A percentile compares a stretch with the other conserved stretches of the same genome.
Conservation (phyloP, 495 filamentous ascomycete genomes). For the Pyronema omphalodes region DNA sequence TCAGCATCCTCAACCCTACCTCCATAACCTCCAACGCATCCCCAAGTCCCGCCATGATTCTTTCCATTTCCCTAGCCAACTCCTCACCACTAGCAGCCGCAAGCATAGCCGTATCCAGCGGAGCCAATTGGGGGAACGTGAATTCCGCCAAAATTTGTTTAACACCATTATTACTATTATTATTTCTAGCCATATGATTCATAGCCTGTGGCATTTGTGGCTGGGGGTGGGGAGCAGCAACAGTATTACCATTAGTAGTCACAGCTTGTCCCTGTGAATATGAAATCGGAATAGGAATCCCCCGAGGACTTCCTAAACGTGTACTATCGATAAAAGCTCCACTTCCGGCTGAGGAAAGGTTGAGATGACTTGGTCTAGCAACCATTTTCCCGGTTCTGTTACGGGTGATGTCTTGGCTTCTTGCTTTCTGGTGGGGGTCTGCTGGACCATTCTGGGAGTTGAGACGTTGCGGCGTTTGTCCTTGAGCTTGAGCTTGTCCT, state of each 20-base stretch:
- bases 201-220: no score
- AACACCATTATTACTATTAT: no score
- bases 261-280: no score
- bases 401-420: conserved; percentile 18
- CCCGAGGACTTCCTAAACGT: background rate
- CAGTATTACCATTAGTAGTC: no score
- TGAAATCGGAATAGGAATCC: background rate
- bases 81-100: background rate
- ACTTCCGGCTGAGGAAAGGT: conserved; percentile 4
- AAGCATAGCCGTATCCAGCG: background rate
- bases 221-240: no score
- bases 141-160: no score
- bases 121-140: background rate
- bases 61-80: conserved; percentile 36
- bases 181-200: no score
- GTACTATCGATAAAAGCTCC: background rate
- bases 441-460: background rate
- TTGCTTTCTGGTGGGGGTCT: conserved; percentile 14
- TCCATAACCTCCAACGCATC: conserved; percentile 26
- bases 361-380: conserved; percentile 16
- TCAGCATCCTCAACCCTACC: conserved; percentile 20
- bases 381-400: conserved; percentile 1
- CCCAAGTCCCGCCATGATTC: conserved; percentile 33
- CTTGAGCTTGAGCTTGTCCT: no score
- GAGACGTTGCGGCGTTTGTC: background rate